Base-by-base conservation (phyloP, 2,329 filamentous ascomycete species). In the Xylariales sp. region DNA sequence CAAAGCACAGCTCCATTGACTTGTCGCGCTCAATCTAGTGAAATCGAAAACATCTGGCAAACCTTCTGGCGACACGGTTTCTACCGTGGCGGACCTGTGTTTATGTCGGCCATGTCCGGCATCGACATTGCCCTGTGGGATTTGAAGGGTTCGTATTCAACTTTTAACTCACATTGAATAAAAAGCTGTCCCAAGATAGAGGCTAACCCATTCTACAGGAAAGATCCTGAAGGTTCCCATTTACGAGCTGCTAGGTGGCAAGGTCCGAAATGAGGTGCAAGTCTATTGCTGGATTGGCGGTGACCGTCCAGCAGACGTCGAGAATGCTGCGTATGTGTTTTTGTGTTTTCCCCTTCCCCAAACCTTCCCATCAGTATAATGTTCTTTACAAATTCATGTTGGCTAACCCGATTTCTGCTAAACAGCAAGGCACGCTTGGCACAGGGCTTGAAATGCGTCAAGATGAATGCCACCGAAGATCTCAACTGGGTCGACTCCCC, bases 401-500 rank as follows among this genome's bases (percentile, higher is more conserved):
- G 11, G 4, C 2, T 11, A 4, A 1, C 18, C 0, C 8, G 42
- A 47, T 31, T 12, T 13, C 18, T 23, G 14, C 7, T n/a, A 35
- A 21, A 33, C 43, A 80, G 75, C 4, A 70, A 75, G 50, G 69
- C 66, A 5, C 69, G 78, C 5, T 70, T 74, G 49, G 63, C 65
- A 10, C 80, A 85, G 56, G 81, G 81, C 0, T 80, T 86, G 53
- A 78, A 65, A 3, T 70, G 74, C 4, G 74, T 88, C 38, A 89
- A 89, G 55, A 89, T 90, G 85, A 88, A 89, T 54, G 85, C 74
- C 5, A 89, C 85, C 0, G 82, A 84, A 52, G 85, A 88, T 44
- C 60, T 88, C 2, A 81, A 77, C 46, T 89, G 84, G 84, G 68
- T 90, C 0, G 86, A 90, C 57, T 83, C 82, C 1, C 85, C 85